Percentiles rank a stretch among this genome's conserved stretches.
These are phyloP conservation scores for Talaromyces wortmannii DNA, from an alignment of 495 filamentous ascomycete species.

Conservation along the genomic window DNA sequence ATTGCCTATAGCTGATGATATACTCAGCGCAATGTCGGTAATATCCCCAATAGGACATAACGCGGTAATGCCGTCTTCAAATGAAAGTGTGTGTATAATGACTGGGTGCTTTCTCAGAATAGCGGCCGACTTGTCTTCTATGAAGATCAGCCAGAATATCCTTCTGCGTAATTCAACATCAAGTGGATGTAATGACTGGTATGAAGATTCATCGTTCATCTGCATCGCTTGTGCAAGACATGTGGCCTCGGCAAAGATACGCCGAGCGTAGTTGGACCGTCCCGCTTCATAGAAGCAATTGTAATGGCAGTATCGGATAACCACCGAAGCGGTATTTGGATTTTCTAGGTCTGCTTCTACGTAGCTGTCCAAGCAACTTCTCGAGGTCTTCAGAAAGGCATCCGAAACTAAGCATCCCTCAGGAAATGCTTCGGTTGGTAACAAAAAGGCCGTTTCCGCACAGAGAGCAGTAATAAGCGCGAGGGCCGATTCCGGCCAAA, in stretches of 20 bases:
- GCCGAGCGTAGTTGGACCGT: not conserved
- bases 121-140: constrained; percentile 1
- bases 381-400: not conserved
- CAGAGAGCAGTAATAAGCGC: not conserved
- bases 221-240: not conserved
- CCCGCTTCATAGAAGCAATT: not conserved
- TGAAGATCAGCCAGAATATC: constrained; percentile 45
- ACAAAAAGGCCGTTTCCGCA: not conserved
- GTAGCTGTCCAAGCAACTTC: not conserved
- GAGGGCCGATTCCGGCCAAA: not conserved
- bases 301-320: not conserved
- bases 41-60: not conserved
- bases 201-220: not conserved
- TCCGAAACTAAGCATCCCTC: not conserved
- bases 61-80: not conserved
- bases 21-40: not conserved
- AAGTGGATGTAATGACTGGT: not conserved
- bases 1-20: not conserved
- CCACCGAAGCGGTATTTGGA: not conserved
- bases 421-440: not conserved
- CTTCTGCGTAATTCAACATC: constrained; percentile 46
- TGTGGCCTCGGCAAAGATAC: not conserved
- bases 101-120: not conserved
- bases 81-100: not conserved
- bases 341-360: not conserved